A percentile compares a stretch with the other conserved stretches of the same genome.
Evolutionary conservation across 2,329 filamentous ascomycete genomes (phyloP).

Genomic region (Biscogniauxia marginata): DNA sequence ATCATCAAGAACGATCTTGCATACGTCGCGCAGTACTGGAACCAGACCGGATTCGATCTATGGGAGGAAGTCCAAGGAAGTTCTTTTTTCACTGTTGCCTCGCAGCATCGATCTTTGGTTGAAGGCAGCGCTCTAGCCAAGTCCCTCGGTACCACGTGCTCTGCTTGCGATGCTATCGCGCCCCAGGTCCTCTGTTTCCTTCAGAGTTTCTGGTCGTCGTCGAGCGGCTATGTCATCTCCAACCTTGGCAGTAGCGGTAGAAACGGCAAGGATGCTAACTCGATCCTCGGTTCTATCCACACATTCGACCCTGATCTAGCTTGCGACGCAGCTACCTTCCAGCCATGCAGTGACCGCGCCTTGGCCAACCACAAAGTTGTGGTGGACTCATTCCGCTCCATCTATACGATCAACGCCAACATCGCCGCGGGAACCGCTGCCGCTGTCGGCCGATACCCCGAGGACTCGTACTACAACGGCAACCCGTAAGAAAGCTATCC

Average conservation of each 20-base stretch:
- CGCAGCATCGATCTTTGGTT: slow-evolving; percentile 66
- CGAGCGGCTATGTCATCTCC: slow-evolving; percentile 67
- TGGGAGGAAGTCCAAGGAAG: slow-evolving; percentile 80
- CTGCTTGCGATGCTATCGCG: slow-evolving; percentile 61
- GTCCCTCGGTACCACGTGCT: slow-evolving; percentile 59
- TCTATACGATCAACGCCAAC: slow-evolving; percentile 69
- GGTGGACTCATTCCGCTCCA: slow-evolving; percentile 69
- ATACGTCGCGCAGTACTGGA: slow-evolving; percentile 74
- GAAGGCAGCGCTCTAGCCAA: slow-evolving; percentile 66
- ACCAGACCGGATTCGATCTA: slow-evolving; percentile 67
- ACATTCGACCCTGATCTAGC: slow-evolving; percentile 65
- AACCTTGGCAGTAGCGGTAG: slow-evolving; percentile 60
- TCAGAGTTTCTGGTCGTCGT: slow-evolving; percentile 69
- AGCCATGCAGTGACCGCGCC: slow-evolving; percentile 69
- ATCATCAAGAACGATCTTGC: slow-evolving; percentile 72
- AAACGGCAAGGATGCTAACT: slow-evolving; percentile 70
- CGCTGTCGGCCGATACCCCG: slow-evolving; percentile 65
- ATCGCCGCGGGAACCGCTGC: slow-evolving; percentile 58
- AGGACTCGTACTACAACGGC: slow-evolving; percentile 73
- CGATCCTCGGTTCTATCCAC: slow-evolving; percentile 64
- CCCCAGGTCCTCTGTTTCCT: slow-evolving; percentile 72
- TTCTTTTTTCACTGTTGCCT: slow-evolving; percentile 75
- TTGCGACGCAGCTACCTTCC: slow-evolving; percentile 72
- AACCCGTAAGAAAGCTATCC: slow-evolving; percentile 52
- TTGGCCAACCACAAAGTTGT: slow-evolving; percentile 76